Conservation (phyloP, 257 asterid species). For the Orobanche coerulescens region DNA sequence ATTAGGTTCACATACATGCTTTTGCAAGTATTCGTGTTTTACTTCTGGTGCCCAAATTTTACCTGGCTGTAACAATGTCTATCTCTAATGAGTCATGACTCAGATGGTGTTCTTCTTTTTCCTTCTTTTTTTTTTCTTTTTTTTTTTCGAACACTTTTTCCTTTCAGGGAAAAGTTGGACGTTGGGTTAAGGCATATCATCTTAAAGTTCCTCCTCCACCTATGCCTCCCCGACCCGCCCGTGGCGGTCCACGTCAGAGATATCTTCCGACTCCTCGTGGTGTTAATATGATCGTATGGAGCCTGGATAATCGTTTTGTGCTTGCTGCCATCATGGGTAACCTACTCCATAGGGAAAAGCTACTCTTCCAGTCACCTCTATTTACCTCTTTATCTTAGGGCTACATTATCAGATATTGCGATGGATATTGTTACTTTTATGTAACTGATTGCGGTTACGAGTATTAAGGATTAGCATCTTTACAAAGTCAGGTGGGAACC, state of each 20-base stretch:
- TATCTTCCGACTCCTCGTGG: conserved; percentile 97
- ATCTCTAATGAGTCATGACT: too few species aligned
- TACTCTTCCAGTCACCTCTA: not conserved
- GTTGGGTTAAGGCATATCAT: conserved; percentile 87
- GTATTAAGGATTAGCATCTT: conserved; percentile 13
- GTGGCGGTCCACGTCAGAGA: conserved; percentile 95
- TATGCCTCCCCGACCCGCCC: conserved; percentile 77
- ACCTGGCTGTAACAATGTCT: not conserved
- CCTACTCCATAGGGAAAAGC: conserved; percentile 15
- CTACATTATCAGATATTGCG: not conserved
- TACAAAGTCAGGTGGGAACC: not conserved
- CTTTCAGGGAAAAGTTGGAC: conserved; percentile 64
- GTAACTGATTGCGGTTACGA: conserved; percentile 4
- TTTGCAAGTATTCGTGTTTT: conserved; percentile 1
- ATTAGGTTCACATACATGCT: conserved; percentile 14
- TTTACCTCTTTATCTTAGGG: not conserved
- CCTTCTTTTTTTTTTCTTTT: not conserved
- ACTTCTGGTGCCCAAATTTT: not conserved
- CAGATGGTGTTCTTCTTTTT: not conserved
- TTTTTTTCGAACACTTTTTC: conserved; percentile 1
- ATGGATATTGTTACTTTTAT: conserved; percentile 10
- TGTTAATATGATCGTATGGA: conserved; percentile 90
- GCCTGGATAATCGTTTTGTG: conserved; percentile 92
- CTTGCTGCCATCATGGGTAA: conserved; percentile 99
- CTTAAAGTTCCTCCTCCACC: conserved; percentile 99